Evolutionary conservation across 2,329 filamentous ascomycete genomes (phyloP), one percentile per base, ranked within the genome.

Genomic region (Albophoma yamanashiensis): DNA sequence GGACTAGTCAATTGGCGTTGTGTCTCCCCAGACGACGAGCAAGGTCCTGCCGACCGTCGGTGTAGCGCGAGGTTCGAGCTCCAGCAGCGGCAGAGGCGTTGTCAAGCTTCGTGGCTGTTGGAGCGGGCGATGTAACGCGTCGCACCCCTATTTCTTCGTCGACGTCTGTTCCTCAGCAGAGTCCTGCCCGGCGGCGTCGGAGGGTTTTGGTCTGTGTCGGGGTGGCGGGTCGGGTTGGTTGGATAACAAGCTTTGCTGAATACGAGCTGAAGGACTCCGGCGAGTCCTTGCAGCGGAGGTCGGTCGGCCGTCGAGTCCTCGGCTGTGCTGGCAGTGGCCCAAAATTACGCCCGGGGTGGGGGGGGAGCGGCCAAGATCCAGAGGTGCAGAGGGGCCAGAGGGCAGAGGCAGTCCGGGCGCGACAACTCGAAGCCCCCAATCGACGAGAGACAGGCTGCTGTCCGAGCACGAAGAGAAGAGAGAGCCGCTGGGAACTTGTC

Each of bases 141-240:
- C 12, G 50, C 22, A 11, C 27, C 31, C 50, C 50, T 53, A 7
- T 53, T 53, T 20, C 27, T 52, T 36, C 50, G n/a, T 36, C 22
- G 20, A 34, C 17, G 27, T 34, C 20, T 12, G 4, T 20, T 53
- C 36, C 17, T 34, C 27, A 53, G 50, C 50, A 53, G 6, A 17
- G 20, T 36, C 50, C 14, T 53, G 50, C 31, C 20, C 20, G 50
- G 50, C 17, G 17, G 17, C 62, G 63, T 64, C 57, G 62, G 63
- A 58, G 58, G 58, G 64, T 62, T 64, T 66, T 64, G 62, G 65
- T 62, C 62, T 59, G 55, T 60, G 63, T 64, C 63, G 63, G 63
- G 64, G 68, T 66, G 63, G 68, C 68, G 65, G 66, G 64, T 70
- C 65, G 66, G 61, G 63, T 56, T 66, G 65, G 67, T 65, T 68